These are phyloP conservation scores for Hypocrella siamensis DNA, from an alignment of 2,329 filamentous ascomycete genomes.

Conservation along the genomic window DNA sequence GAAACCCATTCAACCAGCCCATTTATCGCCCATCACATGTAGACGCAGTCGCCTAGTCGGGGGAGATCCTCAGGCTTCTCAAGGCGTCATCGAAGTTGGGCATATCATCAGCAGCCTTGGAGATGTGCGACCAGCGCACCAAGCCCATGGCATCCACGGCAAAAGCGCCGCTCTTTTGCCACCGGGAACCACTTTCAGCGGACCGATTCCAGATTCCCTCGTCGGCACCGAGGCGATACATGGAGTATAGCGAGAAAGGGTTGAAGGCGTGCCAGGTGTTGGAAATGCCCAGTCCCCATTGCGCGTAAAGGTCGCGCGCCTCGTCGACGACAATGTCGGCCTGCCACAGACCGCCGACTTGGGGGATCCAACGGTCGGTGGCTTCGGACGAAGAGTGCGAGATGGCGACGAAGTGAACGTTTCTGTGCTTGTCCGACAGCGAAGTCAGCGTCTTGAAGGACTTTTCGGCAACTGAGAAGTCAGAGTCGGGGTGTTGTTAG, in stretches of 20 bases:
- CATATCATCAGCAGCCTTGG: constrained; percentile 15
- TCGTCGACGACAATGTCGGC: constrained; percentile 45
- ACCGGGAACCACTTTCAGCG: constrained; percentile 49
- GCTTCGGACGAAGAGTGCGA: constrained; percentile 39
- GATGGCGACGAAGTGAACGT: constrained; percentile 42
- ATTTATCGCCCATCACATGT: neutral
- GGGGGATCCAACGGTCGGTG: constrained; percentile 41
- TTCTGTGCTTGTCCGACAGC: constrained; percentile 31
- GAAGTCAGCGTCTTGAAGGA: constrained; percentile 39
- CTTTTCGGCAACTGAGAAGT: constrained; percentile 47
- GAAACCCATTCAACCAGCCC: neutral
- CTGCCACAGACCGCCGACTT: constrained; percentile 39
- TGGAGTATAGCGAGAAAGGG: constrained; percentile 39
- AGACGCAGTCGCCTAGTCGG: neutral
- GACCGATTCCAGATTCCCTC: constrained; percentile 52
- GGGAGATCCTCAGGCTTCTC: constrained; percentile 9
- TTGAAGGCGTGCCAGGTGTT: constrained; percentile 47
- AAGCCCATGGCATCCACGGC: constrained; percentile 22
- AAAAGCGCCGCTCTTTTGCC: constrained; percentile 54
- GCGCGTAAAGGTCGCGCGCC: constrained; percentile 41
- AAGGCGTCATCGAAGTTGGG: constrained; percentile 14
- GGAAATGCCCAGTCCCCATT: constrained; percentile 49
- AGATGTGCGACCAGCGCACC: constrained; percentile 15
- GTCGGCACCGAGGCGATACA: constrained; percentile 39
- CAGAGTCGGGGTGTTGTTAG: too few relatives aligned